Percentiles rank a stretch among this genome's conserved stretches.
Evolutionary conservation across 805 yeast genomes (phyloP).

Genomic region (Teunomyces kruisii): DNA sequence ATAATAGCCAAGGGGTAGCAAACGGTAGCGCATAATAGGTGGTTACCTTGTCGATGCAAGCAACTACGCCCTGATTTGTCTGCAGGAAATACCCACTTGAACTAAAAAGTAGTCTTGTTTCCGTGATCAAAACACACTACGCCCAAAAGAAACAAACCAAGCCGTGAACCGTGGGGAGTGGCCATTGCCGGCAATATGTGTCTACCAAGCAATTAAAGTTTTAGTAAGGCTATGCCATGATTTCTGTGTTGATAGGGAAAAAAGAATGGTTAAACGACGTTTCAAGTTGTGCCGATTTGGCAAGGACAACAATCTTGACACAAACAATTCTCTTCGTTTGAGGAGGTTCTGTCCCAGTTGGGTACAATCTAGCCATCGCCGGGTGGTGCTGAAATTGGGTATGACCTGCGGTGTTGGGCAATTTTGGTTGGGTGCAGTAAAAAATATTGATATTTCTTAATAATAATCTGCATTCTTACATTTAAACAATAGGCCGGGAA

Average conservation of each 20-base stretch:
- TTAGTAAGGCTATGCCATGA: too few species aligned
- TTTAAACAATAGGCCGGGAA: neutral
- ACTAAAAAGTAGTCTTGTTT: too few species aligned
- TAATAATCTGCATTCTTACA: neutral
- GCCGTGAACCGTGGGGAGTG: too few species aligned
- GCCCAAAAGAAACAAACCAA: too few species aligned
- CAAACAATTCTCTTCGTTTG: neutral
- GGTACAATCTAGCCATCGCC: neutral
- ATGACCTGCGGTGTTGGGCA: constrained; percentile 3
- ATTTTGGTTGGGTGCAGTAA: constrained; percentile 3
- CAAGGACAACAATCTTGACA: neutral
- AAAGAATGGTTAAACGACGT: too few species aligned
- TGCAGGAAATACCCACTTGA: too few species aligned
- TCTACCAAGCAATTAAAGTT: too few species aligned
- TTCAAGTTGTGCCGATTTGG: too few species aligned
- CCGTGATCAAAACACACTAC: too few species aligned
- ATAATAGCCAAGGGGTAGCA: constrained; percentile 1
- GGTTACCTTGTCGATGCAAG: neutral
- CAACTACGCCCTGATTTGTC: too few species aligned
- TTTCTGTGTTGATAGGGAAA: too few species aligned
- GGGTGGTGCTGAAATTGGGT: neutral
- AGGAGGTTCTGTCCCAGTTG: neutral
- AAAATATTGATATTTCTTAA: neutral
- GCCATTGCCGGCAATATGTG: too few species aligned
- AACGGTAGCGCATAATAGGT: neutral